A percentile compares a stretch with the other conserved stretches of the same genome.
Evolutionary conservation across 169 alveolate genomes (phyloP).

Genomic region (Plasmodium adleri): DNA sequence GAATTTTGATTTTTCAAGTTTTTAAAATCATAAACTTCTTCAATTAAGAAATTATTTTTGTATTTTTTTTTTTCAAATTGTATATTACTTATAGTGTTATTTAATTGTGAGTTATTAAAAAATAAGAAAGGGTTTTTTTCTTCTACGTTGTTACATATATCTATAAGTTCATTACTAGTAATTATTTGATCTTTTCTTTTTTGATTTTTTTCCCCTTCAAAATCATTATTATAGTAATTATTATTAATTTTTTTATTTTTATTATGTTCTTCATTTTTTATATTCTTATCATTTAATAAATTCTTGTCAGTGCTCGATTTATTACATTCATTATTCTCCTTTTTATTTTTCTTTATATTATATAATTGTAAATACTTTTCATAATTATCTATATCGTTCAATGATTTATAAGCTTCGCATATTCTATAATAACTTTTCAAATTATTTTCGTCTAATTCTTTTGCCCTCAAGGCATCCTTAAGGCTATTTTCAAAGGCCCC

Average conservation of each 20-base stretch:
- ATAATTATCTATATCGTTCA: conserved; percentile 39
- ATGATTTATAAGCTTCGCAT: conserved; percentile 49
- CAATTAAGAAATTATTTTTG: conserved; percentile 50
- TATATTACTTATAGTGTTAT: conserved; percentile 9
- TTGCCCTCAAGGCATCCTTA: conserved; percentile 53
- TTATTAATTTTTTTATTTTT: not conserved
- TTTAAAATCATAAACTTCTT: conserved; percentile 58
- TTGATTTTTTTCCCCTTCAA: not conserved
- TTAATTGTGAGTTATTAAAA: conserved; percentile 5
- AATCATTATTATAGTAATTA: not conserved
- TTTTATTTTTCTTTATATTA: conserved; percentile 8
- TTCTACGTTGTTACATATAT: conserved; percentile 12
- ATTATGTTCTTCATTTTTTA: not conserved
- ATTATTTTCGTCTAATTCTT: conserved; percentile 35
- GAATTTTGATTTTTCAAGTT: not conserved
- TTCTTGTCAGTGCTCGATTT: not conserved
- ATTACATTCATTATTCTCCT: not conserved
- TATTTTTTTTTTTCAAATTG: conserved; percentile 31
- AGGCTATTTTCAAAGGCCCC: conserved; percentile 43
- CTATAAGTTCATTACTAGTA: conserved; percentile 25
- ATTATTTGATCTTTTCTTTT: conserved; percentile 3
- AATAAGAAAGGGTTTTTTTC: conserved; percentile 31
- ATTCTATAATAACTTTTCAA: conserved; percentile 57
- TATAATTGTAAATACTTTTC: conserved; percentile 28
- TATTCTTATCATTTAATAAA: not conserved